phyloP scores from a whole-genome alignment of 2,329 filamentous ascomycete species.

The Pseudogymnoascus sp. region DNA sequence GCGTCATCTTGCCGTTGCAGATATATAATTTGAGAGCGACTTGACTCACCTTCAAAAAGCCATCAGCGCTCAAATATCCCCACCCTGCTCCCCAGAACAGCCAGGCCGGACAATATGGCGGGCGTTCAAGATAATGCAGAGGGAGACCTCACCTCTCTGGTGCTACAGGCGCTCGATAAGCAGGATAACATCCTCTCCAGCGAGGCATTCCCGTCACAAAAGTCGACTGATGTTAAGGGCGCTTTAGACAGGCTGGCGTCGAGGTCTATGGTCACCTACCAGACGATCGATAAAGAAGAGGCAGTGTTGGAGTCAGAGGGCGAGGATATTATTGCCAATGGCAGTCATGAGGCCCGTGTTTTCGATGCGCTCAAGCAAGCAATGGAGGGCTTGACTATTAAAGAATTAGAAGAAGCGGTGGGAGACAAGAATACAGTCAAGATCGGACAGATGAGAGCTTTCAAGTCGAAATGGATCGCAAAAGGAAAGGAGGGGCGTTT shows the following conservation, averaged over 20 bases:
- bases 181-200: slow-evolving; percentile 58
- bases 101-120: slow-evolving; percentile 33
- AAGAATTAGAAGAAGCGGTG: slow-evolving; percentile 60
- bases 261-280: slow-evolving; percentile 78
- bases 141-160: slow-evolving; percentile 51
- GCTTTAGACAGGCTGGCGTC: slow-evolving; percentile 79
- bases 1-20: slow-evolving; percentile 9
- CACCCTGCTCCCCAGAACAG: slow-evolving; percentile 3
- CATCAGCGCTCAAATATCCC: neutral
- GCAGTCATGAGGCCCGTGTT: slow-evolving; percentile 75
- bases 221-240: slow-evolving; percentile 68
- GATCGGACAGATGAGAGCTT: slow-evolving; percentile 89
- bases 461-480: slow-evolving; percentile 67
- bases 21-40: slow-evolving; percentile 8
- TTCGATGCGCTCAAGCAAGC: slow-evolving; percentile 65
- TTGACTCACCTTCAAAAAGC: slow-evolving; percentile 10
- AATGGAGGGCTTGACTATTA: slow-evolving; percentile 72
- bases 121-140: slow-evolving; percentile 32
- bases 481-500: slow-evolving; percentile 52
- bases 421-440: slow-evolving; percentile 67
- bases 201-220: slow-evolving; percentile 58
- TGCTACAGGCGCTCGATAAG: slow-evolving; percentile 58
- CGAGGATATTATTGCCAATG: slow-evolving; percentile 61
- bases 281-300: slow-evolving; percentile 73
- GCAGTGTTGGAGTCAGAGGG: slow-evolving; percentile 67